These are phyloP conservation scores for Diaporthe vexans DNA, from an alignment of 2,329 filamentous ascomycete genomes.

Conservation along the genomic window DNA sequence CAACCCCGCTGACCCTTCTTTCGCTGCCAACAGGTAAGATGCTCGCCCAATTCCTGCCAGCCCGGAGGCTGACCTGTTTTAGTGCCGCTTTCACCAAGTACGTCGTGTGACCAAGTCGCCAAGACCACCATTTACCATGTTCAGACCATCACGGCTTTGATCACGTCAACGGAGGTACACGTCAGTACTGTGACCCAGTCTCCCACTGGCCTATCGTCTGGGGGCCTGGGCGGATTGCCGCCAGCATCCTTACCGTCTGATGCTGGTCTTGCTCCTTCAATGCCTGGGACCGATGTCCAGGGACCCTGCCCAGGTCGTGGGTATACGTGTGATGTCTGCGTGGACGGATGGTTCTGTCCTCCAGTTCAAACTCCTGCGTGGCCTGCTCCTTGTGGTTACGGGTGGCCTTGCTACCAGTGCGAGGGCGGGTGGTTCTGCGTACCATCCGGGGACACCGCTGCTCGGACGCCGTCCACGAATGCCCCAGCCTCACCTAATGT, in stretches of 20 bases:
- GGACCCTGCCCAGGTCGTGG: slow-evolving; percentile 40
- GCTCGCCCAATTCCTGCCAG: no score
- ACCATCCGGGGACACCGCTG: slow-evolving; percentile 25
- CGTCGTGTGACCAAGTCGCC: slow-evolving; percentile 11
- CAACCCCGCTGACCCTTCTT: background rate
- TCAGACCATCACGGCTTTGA: slow-evolving; percentile 41
- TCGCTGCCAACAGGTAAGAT: slow-evolving; percentile 31
- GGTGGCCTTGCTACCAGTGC: slow-evolving; percentile 42
- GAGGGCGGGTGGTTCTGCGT: slow-evolving; percentile 41
- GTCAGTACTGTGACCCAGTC: slow-evolving; percentile 34
- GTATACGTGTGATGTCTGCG: slow-evolving; percentile 41
- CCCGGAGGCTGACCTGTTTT: slow-evolving; percentile 6
- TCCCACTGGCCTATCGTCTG: slow-evolving; percentile 12
- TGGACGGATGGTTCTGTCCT: slow-evolving; percentile 42
- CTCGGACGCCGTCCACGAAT: background rate
- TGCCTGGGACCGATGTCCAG: background rate
- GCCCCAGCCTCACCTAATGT: background rate
- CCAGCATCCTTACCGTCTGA: background rate
- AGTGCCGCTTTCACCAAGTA: slow-evolving; percentile 1
- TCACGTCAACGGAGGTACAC: slow-evolving; percentile 35
- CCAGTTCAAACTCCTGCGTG: slow-evolving; percentile 40
- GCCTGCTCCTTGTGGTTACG: slow-evolving; percentile 40
- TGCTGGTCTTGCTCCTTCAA: background rate
- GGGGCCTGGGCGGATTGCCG: background rate
- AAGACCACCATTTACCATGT: slow-evolving; percentile 41